Evolutionary conservation across 139 green algal species (phyloP).

Genomic region (Chlamydomonas asymmetrica): DNA sequence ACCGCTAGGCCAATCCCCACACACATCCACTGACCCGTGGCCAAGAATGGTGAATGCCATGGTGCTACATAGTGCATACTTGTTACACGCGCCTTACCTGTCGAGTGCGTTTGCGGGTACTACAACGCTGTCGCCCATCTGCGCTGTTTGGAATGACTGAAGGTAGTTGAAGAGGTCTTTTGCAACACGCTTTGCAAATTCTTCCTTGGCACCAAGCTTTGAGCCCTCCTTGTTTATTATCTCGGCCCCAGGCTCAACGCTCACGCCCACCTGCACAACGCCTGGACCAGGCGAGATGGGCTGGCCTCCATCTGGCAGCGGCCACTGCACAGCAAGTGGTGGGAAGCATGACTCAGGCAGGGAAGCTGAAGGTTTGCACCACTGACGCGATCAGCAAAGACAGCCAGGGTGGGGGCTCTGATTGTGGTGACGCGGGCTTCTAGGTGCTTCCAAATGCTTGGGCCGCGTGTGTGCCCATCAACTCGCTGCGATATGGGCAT

Average conservation of each 20-base stretch:
- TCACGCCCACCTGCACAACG: slow-evolving; percentile 28
- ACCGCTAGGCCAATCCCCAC: no score
- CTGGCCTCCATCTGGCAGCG: slow-evolving; percentile 1
- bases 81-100: slow-evolving; percentile 15
- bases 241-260: slow-evolving; percentile 37
- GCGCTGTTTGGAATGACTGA: slow-evolving; percentile 51
- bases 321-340: neutral
- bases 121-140: slow-evolving; percentile 42
- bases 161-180: slow-evolving; percentile 61
- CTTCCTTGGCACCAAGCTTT: slow-evolving; percentile 51
- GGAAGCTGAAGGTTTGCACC: no score
- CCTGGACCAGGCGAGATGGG: neutral
- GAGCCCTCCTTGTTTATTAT: slow-evolving; percentile 36
- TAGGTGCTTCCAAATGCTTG: no score
- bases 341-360: neutral
- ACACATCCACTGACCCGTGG: no score
- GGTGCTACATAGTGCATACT: no score
- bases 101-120: slow-evolving; percentile 56
- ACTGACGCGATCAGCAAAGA: no score
- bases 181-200: slow-evolving; percentile 61
- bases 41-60: neutral
- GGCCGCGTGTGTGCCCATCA: neutral
- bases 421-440: no score
- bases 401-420: no score
- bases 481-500: slow-evolving; percentile 11